Percentiles rank a stretch among this genome's conserved stretches.
These are phyloP conservation scores for Microstroma glucosiphilum DNA, from an alignment of 1,284 basidiomycete species.

Conservation along the genomic window DNA sequence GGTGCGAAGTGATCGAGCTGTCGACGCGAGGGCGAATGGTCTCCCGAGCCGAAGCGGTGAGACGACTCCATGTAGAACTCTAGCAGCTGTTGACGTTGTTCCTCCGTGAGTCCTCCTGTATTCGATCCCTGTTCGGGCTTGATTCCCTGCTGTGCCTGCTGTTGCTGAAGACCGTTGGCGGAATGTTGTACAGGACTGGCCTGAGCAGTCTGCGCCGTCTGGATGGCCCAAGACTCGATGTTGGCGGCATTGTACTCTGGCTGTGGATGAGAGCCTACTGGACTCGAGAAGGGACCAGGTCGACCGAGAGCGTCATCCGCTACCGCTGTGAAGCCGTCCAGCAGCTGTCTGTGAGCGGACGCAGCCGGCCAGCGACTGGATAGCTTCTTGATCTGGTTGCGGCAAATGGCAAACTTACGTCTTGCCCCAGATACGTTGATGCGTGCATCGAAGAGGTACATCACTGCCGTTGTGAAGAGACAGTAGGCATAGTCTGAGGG, in stretches of 20 bases:
- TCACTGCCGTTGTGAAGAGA: constrained; percentile 40
- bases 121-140: not conserved
- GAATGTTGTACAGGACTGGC: not conserved
- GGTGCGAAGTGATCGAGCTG: constrained; percentile 19
- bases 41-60: not conserved
- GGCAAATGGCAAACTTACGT: constrained; percentile 30
- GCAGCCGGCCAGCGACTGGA: constrained; percentile 40
- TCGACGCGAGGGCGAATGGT: not conserved
- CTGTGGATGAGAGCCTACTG: constrained; percentile 13
- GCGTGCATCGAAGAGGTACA: constrained; percentile 42
- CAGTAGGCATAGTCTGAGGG: constrained; percentile 40
- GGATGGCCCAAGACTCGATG: constrained; percentile 7
- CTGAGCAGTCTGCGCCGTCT: not conserved
- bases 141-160: not conserved
- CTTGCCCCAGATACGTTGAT: constrained; percentile 28
- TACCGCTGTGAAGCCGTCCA: constrained; percentile 40
- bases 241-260: not conserved
- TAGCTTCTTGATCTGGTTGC: constrained; percentile 37
- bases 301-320: constrained; percentile 23
- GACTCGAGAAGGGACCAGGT: constrained; percentile 8
- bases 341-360: constrained; percentile 33
- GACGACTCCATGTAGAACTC: constrained; percentile 2
- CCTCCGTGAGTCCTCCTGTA: not conserved
- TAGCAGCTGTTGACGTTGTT: constrained; percentile 6
- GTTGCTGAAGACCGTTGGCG: constrained; percentile 1